Evolutionary conservation across 2,329 filamentous ascomycete species (phyloP).

Genomic region (Epichloe aotearoae): DNA sequence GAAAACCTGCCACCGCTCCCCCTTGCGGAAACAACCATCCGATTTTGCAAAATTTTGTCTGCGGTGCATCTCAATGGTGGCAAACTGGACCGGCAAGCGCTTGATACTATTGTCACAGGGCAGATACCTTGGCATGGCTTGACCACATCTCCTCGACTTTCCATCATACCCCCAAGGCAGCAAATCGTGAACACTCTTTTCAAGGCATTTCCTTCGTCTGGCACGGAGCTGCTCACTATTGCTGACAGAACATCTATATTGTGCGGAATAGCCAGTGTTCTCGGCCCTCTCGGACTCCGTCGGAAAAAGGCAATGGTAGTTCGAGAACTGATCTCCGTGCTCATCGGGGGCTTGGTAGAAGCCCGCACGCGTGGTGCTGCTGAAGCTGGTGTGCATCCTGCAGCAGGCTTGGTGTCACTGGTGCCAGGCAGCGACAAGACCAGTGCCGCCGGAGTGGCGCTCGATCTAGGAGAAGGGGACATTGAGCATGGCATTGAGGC

Average conservation of each 20-base stretch:
- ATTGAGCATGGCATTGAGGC: constrained; percentile 53
- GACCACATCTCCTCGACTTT: constrained; percentile 41
- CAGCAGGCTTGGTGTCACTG: constrained; percentile 67
- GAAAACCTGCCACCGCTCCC: constrained; percentile 60
- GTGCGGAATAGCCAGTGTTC: constrained; percentile 75
- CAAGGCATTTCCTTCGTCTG: constrained; percentile 55
- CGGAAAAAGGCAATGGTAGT: constrained; percentile 87
- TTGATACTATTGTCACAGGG: constrained; percentile 54
- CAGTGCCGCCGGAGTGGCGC: constrained; percentile 34
- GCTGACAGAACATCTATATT: constrained; percentile 69
- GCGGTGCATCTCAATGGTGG: constrained; percentile 54
- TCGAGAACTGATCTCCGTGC: constrained; percentile 67
- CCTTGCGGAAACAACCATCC: constrained; percentile 58
- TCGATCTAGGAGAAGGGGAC: constrained; percentile 51
- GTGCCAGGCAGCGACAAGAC: constrained; percentile 38
- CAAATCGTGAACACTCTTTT: constrained; percentile 54
- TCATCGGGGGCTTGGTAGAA: constrained; percentile 77
- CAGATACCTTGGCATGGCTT: constrained; percentile 36
- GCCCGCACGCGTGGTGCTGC: constrained; percentile 85
- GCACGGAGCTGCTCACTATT: constrained; percentile 54
- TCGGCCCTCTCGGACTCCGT: constrained; percentile 65
- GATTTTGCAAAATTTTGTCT: constrained; percentile 58
- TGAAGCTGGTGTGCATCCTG: constrained; percentile 92
- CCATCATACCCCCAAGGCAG: constrained; percentile 42
- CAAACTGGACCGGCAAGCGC: constrained; percentile 42